Evolutionary conservation across 441 rosid genomes (phyloP).

Genomic region (Gossypium gossypioides): DNA sequence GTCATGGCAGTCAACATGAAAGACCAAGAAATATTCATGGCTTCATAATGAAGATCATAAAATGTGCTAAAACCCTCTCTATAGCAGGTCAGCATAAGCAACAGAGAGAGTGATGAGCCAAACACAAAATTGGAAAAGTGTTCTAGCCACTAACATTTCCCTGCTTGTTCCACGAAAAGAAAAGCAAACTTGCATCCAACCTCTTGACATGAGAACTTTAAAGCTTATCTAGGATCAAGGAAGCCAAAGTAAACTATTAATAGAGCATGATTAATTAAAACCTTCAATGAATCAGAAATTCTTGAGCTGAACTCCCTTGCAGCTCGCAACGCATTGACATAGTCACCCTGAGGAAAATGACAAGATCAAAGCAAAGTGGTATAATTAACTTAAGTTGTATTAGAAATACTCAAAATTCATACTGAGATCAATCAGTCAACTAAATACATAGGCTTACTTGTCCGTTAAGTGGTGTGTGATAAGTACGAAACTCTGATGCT

Average conservation of each 20-base stretch:
- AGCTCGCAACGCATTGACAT: slow-evolving; percentile 56
- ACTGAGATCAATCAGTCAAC: slow-evolving; percentile 6
- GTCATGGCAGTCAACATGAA: neutral
- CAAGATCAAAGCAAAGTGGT: slow-evolving; percentile 3
- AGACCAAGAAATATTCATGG: neutral
- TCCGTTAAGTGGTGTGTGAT: slow-evolving; percentile 60
- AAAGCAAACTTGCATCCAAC: neutral
- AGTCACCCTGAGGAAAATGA: slow-evolving; percentile 45
- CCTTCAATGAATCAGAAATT: slow-evolving; percentile 54
- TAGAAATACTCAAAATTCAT: neutral
- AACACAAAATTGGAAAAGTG: neutral
- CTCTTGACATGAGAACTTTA: neutral
- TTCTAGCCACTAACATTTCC: slow-evolving; percentile 3
- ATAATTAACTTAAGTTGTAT: neutral
- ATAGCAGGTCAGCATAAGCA: neutral
- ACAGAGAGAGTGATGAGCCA: neutral
- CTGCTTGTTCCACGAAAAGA: neutral
- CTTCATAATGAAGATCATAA: neutral
- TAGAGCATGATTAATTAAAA: slow-evolving; percentile 12
- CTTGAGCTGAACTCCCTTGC: slow-evolving; percentile 60
- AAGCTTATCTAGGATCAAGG: neutral
- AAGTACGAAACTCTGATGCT: slow-evolving; percentile 69
- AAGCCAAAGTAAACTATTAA: slow-evolving; percentile 1
- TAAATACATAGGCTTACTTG: slow-evolving; percentile 37
- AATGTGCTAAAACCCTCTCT: neutral